Base-by-base conservation (phyloP, 331 rosid genomes). In the Malus hybrid region DNA sequence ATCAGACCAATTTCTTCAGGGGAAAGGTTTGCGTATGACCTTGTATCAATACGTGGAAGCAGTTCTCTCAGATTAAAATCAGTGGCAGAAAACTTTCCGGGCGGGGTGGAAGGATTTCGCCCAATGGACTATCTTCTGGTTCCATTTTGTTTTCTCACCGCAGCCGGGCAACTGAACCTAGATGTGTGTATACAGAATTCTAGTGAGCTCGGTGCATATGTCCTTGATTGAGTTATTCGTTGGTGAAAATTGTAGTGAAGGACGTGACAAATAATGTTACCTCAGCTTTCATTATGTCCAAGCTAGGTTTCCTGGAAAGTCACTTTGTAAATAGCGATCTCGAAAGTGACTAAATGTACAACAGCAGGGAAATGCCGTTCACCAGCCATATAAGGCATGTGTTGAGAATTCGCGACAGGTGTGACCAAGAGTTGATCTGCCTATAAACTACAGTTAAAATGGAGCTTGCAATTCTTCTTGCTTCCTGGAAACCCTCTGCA, bases 131-230 rank as follows among this genome's bases (percentile, higher is more conserved):
- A 78, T 70, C 83, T 83, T 73, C 53, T 83, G 56, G 74, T 83
- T 80, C 89, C 87, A 57, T 80, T 64, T 78, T 55, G 70, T 76
- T 86, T 77, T 26, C 16, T 78, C 58, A 50, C 52, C 56, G 55
- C 82, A 13, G 75, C 87, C 3, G 74, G 85, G 34, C 77, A 81
- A 68, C 75, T 86, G 57, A 82, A 81, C 63, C 42, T 83, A 67
- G 84, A 78, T 16, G 70, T 86, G 18, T 76, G 89, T 65, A 69
- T 81, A 78, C 32, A 78, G 73, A 85, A 76, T 81, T 76, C 61
- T 74, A 26, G 29, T n/a, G 76, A 72, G 42, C 75, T 68, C 63
- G 5, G 30, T 34, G 78, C 28, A 14, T 34, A 75, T 68, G 62
- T 64, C 80, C 81, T 53, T 81, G 74, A 75, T 60, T 66, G 28